Evolutionary conservation across 345 rosid genomes (phyloP).

Genomic region (Dovyalis caffra): DNA sequence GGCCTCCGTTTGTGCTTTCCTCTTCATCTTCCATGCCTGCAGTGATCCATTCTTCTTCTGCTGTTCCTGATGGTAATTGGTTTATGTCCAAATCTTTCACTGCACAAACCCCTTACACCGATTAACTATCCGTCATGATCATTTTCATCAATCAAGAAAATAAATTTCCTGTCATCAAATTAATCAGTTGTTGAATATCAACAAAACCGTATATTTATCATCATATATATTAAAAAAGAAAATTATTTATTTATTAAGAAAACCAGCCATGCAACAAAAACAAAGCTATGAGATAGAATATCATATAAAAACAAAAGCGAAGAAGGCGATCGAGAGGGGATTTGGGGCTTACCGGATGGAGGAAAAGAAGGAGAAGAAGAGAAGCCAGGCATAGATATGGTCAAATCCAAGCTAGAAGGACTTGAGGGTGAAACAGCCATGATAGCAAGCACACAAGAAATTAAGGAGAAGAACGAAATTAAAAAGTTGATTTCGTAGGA

Average conservation of each 20-base stretch:
- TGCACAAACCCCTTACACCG: constrained; percentile 24
- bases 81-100: constrained; percentile 71
- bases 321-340: not conserved
- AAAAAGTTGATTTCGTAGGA: constrained; percentile 14
- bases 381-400: constrained; percentile 82
- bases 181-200: not conserved
- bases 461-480: constrained; percentile 26
- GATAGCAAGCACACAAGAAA: constrained; percentile 10
- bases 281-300: not conserved
- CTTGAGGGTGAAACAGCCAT: constrained; percentile 57
- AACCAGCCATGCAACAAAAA: not conserved
- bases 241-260: not conserved
- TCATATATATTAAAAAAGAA: not conserved
- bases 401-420: constrained; percentile 74
- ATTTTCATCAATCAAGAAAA: not conserved
- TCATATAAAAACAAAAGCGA: not conserved
- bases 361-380: constrained; percentile 53
- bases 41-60: constrained; percentile 45
- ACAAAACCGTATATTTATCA: constrained; percentile 6
- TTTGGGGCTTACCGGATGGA: constrained; percentile 42
- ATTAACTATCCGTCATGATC: not conserved
- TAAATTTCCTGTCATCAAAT: not conserved
- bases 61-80: constrained; percentile 49
- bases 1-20: constrained; percentile 46
- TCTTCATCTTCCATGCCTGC: constrained; percentile 49